Conservation (phyloP, 371 early-diverging fungal genomes). For the Mortierella sp. region DNA sequence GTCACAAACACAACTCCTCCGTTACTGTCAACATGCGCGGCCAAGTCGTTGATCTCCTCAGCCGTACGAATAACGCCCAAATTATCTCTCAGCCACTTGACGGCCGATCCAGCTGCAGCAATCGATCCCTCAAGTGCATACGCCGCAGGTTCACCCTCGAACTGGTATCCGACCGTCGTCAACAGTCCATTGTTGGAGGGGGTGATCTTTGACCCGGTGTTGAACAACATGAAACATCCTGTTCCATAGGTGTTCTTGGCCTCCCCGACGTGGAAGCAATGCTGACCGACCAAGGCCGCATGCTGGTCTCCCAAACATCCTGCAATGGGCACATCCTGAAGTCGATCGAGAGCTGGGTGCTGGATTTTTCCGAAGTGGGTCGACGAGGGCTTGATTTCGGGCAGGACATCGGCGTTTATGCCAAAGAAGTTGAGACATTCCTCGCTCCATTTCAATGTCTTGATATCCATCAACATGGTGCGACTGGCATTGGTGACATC, state of each 20-base stretch:
- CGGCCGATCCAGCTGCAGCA: slow-evolving; percentile 94
- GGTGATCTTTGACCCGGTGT: slow-evolving; percentile 89
- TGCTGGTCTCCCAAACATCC: slow-evolving; percentile 98
- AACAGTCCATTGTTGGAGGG: slow-evolving; percentile 88
- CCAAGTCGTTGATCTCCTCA: slow-evolving; percentile 77
- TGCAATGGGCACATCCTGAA: slow-evolving; percentile 79
- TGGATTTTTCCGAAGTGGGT: slow-evolving; percentile 82
- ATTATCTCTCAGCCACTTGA: slow-evolving; percentile 94
- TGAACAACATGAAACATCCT: slow-evolving; percentile 96
- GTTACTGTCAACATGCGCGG: slow-evolving; percentile 75
- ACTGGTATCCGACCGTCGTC: slow-evolving; percentile 93
- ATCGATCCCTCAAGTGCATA: slow-evolving; percentile 97
- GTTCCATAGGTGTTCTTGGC: slow-evolving; percentile 98
- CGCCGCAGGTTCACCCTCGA: slow-evolving; percentile 81
- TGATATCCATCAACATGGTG: slow-evolving; percentile 94
- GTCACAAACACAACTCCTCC: slow-evolving; percentile 97
- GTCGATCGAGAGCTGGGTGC: slow-evolving; percentile 61
- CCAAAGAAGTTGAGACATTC: slow-evolving; percentile 85
- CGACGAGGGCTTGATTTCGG: slow-evolving; percentile 89
- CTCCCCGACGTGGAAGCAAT: slow-evolving; percentile 89
- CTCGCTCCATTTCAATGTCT: slow-evolving; percentile 86
- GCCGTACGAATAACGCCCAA: slow-evolving; percentile 83
- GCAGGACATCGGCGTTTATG: slow-evolving; percentile 73
- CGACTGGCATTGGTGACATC: slow-evolving; percentile 97
- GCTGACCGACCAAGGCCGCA: slow-evolving; percentile 96